phyloP scores from a whole-genome alignment of 108 stramenopile species.

The Nitzschia putrida region DNA sequence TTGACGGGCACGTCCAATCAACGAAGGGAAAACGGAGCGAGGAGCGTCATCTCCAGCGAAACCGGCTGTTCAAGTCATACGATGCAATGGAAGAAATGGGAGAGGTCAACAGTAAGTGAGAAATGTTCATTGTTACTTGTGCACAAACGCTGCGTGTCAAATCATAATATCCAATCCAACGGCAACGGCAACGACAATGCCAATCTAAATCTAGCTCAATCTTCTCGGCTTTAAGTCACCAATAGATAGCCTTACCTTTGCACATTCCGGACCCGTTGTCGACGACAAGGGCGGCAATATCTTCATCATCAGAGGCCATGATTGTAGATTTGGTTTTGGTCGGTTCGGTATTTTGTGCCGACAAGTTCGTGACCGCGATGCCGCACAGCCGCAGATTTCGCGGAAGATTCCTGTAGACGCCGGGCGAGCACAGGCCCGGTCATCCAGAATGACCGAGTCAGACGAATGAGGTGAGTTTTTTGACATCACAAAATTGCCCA shows the following conservation, averaged over 20 bases:
- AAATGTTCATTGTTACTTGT: neutral
- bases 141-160: neutral
- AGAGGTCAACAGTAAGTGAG: neutral
- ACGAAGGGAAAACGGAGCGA: conserved; percentile 95
- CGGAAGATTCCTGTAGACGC: no score
- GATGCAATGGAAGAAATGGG: neutral
- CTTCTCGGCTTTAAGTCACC: neutral
- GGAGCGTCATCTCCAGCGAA: conserved; percentile 95
- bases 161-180: neutral
- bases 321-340: neutral
- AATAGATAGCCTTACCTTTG: conserved; percentile 67
- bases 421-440: no score
- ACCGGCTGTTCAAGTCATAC: conserved; percentile 68
- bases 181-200: conserved; percentile 47
- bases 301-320: conserved; percentile 92
- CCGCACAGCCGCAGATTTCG: no score
- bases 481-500: no score
- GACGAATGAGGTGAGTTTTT: no score
- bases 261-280: conserved; percentile 98
- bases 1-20: conserved; percentile 96
- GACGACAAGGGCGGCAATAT: conserved; percentile 96
- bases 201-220: neutral
- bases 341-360: no score
- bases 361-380: no score
- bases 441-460: no score